A percentile compares a stretch with the other conserved stretches of the same genome.
phyloP scores from a whole-genome alignment of 768 basidiomycete species.

The Suillus tomentosus region DNA sequence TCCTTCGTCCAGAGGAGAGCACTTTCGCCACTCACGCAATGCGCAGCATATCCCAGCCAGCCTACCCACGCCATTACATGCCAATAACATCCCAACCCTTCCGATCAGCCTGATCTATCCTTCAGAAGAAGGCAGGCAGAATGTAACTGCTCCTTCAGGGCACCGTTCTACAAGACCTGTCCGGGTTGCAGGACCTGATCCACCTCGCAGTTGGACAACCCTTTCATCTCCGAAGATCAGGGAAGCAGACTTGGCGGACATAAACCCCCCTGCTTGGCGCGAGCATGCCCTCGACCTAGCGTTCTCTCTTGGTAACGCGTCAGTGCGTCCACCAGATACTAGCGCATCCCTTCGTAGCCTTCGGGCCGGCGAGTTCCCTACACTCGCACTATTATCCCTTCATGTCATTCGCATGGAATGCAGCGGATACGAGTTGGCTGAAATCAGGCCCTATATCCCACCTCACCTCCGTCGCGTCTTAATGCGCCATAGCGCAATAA shows the following conservation, averaged over 20 bases:
- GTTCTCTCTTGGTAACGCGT: constrained; percentile 28
- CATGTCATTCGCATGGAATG: constrained; percentile 44
- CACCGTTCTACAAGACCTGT: constrained; percentile 13
- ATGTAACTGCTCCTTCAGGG: constrained; percentile 2
- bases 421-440: constrained; percentile 45
- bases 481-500: constrained; percentile 58
- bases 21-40: constrained; percentile 68
- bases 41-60: constrained; percentile 32
- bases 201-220: constrained; percentile 61
- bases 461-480: constrained; percentile 60
- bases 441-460: constrained; percentile 54
- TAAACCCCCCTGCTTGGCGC: constrained; percentile 48
- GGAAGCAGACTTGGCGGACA: constrained; percentile 13
- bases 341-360: constrained; percentile 11
- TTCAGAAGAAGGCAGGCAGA: constrained; percentile 1
- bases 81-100: constrained; percentile 47
- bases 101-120: constrained; percentile 44
- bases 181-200: constrained; percentile 46
- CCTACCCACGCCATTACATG: constrained; percentile 22
- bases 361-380: constrained; percentile 38
- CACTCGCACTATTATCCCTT: constrained; percentile 61
- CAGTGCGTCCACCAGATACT: neutral
- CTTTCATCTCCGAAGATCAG: constrained; percentile 21
- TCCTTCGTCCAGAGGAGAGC: constrained; percentile 56
- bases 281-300: constrained; percentile 56